phyloP scores from a whole-genome alignment of 2,329 filamentous ascomycete species.

The Arthrobotrys iridis region DNA sequence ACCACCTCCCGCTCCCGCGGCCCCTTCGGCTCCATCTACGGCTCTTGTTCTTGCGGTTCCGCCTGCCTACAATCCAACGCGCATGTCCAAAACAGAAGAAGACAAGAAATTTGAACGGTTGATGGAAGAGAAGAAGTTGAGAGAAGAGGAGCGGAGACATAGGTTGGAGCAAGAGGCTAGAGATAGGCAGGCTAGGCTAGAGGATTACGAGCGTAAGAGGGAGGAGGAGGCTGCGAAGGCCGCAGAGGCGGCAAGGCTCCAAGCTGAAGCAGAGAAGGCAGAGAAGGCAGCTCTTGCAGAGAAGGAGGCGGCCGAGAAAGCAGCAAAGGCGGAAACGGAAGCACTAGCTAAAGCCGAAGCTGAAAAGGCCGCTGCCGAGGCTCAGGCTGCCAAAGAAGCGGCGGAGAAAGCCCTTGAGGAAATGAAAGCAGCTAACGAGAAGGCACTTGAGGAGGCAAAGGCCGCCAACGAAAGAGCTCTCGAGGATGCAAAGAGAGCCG shows the following conservation, averaged over 20 bases:
- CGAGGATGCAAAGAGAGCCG: constrained; percentile 30
- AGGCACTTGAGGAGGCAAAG: constrained; percentile 6
- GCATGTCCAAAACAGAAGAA: constrained; percentile 53
- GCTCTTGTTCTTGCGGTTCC: constrained; percentile 58
- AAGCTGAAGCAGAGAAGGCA: constrained; percentile 18
- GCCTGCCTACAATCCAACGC: constrained; percentile 56
- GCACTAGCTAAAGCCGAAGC: constrained; percentile 36
- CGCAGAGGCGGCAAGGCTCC: constrained; percentile 28
- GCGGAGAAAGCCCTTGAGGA: constrained; percentile 39
- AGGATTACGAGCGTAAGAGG: constrained; percentile 60
- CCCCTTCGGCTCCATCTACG: constrained; percentile 22
- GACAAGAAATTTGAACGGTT: constrained; percentile 48
- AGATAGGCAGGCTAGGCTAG: constrained; percentile 58
- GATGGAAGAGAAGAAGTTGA: constrained; percentile 52
- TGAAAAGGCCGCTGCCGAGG: constrained; percentile 47
- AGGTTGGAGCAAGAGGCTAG: constrained; percentile 56
- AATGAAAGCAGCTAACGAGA: constrained; percentile 3
- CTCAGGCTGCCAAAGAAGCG: constrained; percentile 58
- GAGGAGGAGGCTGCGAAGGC: constrained; percentile 62
- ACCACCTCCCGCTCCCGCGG: not conserved
- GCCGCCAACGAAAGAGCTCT: not conserved
- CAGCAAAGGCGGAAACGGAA: constrained; percentile 22
- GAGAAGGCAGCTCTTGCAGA: constrained; percentile 35
- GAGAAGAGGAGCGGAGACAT: constrained; percentile 53
- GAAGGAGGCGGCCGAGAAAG: constrained; percentile 39